phyloP scores from a whole-genome alignment of 208 protist genomes.

The Phytomonas sp. region DNA sequence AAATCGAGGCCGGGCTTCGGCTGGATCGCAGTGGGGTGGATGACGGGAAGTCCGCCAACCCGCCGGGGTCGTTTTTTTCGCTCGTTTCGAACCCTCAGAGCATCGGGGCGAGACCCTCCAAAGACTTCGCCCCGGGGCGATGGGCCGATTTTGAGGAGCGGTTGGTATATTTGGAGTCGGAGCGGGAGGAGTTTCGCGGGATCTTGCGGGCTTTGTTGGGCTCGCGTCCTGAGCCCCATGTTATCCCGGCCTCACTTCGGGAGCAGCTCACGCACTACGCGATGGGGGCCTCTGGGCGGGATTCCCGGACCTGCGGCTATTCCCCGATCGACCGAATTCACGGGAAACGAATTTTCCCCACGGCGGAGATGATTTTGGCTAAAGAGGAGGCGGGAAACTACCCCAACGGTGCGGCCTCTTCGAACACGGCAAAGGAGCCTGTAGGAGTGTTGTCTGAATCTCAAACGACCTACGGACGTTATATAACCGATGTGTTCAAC shows the following conservation, averaged over 20 bases:
- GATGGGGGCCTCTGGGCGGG: background rate
- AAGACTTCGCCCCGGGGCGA: constrained; percentile 24
- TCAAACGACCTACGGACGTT: background rate
- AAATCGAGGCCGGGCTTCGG: background rate
- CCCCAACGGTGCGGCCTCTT: background rate
- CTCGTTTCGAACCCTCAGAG: background rate
- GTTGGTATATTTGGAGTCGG: constrained; percentile 62
- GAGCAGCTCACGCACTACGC: background rate
- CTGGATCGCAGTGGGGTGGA: background rate
- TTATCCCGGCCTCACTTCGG: background rate
- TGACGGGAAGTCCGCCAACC: background rate
- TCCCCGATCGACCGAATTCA: background rate
- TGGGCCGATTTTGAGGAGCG: constrained; percentile 68
- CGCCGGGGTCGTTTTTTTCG: background rate
- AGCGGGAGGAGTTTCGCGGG: constrained; percentile 58
- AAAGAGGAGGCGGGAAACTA: background rate
- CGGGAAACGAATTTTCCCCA: background rate
- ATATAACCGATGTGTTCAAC: background rate
- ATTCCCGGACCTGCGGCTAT: background rate
- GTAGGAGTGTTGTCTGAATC: background rate
- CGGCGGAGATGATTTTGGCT: background rate
- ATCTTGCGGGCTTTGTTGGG: constrained; percentile 38
- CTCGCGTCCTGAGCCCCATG: background rate
- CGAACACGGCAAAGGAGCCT: background rate
- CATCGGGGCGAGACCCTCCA: background rate